Base-by-base conservation (phyloP, 768 basidiomycete species). In the Xerocomus potaroensis region DNA sequence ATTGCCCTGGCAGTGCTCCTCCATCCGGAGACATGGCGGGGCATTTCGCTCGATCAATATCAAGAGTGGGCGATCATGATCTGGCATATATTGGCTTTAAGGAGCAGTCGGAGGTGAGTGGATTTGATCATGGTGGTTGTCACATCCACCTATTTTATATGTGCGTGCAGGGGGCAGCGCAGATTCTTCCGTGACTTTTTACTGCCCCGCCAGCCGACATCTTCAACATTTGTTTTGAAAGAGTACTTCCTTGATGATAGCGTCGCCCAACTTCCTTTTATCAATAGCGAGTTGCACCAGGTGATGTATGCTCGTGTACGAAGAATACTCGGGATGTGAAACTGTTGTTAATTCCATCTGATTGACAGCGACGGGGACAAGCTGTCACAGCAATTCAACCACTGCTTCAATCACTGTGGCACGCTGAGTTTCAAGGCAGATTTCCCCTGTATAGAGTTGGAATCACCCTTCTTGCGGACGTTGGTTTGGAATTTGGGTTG, bases 401-500 rank as follows among this genome's bases (percentile, higher is more conserved):
- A 33, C 69, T 92, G 21, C 68, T 93, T 22, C 80, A 75, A 47
- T 78, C 84, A 2, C 62, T 91, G 30, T 91, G 89, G 87, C 75
- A 85, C 48, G 79, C 89, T 0, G 88, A 92, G 63, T 88, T 87
- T 59, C 77, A 87, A 44, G 78, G 80, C 43, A 78, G 83, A 45
- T 77, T 81, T 57, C 72, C 74, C 14, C 62, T 81, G 19, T 87
- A 91, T 57, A 75, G 90, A 46, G 78, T 80, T 4, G 83, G 79
- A 1, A 73, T 86, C 26, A 74, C 86, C 49, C 61, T 91, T 26
- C 75, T 92, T 16, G 90, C 91, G 1, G 91, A 93, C 56, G 67
- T 88, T 50, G 80, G 81, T 8, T 66, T 91, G 16, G 87, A 91
- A 56, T 84, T 87, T 59, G 84, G 82, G 14, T 80, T 91, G 77